Percentiles rank a stretch among this genome's conserved stretches.
Evolutionary conservation across 305 asterid species (phyloP).

Genomic region (Caryopteris hybrid): DNA sequence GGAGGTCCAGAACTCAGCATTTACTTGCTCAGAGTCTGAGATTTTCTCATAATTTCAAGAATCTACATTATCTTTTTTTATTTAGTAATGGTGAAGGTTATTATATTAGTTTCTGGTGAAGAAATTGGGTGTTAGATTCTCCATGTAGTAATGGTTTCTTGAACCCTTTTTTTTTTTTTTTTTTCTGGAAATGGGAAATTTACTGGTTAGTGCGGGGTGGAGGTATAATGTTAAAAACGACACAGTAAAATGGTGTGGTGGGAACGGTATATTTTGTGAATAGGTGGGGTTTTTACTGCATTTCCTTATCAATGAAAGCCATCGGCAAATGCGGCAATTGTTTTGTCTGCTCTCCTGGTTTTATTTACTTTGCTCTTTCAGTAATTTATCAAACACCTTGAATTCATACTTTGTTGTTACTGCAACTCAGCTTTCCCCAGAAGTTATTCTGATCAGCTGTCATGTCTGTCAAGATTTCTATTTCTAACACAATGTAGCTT

Average conservation of each 20-base stretch:
- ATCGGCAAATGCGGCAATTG: slow-evolving; percentile 25
- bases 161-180: too few species aligned
- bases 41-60: too few species aligned
- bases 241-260: slow-evolving; percentile 21
- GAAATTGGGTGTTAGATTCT: slow-evolving; percentile 18
- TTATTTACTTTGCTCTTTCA: background rate
- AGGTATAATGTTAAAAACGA: slow-evolving; percentile 14
- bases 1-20: slow-evolving; percentile 97
- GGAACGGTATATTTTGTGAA: slow-evolving; percentile 38
- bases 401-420: background rate
- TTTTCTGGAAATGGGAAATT: slow-evolving; percentile 14
- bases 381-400: slow-evolving; percentile 4
- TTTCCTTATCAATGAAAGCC: slow-evolving; percentile 22
- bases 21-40: slow-evolving; percentile 75
- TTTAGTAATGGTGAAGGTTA: too few species aligned
- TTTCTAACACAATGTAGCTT: background rate
- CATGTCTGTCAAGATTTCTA: background rate
- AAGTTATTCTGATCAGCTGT: background rate
- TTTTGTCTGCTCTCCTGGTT: slow-evolving; percentile 9
- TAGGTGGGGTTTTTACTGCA: slow-evolving; percentile 23
- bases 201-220: slow-evolving; percentile 16
- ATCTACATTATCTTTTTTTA: too few species aligned
- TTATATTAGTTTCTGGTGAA: background rate
- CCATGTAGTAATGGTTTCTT: slow-evolving; percentile 6
- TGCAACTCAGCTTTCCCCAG: background rate